Percentiles rank a stretch among this genome's conserved stretches.
These are phyloP conservation scores for Favolaschia claudopus DNA, from an alignment of 768 basidiomycete genomes.

Conservation along the genomic window DNA sequence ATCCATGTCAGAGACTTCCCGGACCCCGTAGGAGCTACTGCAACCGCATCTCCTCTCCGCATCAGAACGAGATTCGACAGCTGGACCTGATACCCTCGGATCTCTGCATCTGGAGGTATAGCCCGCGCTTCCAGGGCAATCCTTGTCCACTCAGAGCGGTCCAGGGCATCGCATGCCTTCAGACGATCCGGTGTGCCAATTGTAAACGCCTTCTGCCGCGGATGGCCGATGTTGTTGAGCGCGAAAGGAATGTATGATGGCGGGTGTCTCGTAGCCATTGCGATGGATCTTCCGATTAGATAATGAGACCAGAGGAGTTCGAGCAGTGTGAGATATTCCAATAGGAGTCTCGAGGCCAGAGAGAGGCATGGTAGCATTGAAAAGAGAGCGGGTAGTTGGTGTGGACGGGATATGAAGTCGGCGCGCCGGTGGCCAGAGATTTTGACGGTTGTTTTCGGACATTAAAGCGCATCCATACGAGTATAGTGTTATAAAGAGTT, in stretches of 20 bases:
- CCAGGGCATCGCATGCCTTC: background rate
- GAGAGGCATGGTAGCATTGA: background rate
- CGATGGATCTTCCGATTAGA: background rate
- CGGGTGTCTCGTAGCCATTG: background rate
- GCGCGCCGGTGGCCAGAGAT: background rate
- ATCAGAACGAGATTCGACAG: constrained; percentile 24
- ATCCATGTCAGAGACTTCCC: constrained; percentile 32
- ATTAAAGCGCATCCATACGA: background rate
- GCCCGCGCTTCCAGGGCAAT: background rate
- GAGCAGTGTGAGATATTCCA: background rate
- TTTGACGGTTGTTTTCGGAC: background rate
- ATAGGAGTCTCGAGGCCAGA: background rate
- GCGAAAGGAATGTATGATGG: background rate
- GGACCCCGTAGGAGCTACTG: constrained; percentile 31
- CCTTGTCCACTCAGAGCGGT: background rate
- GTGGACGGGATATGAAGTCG: background rate
- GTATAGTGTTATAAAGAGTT: background rate
- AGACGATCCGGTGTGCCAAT: background rate
- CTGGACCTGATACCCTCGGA: constrained; percentile 24
- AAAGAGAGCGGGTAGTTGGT: background rate
- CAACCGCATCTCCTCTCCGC: constrained; percentile 20
- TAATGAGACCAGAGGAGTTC: background rate
- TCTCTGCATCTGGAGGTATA: background rate
- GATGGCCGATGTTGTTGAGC: background rate
- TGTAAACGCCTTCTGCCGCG: background rate